Evolutionary conservation across 257 asterid species (phyloP).

Genomic region (Solanum chiquidenum): DNA sequence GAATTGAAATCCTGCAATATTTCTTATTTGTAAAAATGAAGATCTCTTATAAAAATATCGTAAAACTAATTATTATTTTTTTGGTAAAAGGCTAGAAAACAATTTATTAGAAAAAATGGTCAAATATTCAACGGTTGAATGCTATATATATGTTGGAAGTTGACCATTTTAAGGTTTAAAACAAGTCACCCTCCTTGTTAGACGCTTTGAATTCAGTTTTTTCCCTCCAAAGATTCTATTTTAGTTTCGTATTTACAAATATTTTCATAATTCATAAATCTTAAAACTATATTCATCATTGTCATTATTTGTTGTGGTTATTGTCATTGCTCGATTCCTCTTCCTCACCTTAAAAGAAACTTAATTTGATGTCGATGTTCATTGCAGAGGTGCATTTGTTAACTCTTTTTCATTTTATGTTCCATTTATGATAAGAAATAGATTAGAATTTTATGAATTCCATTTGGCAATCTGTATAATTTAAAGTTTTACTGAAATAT

Average conservation of each 20-base stretch:
- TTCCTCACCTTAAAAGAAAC: background rate
- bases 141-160: background rate
- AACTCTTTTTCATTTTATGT: background rate
- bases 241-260: background rate
- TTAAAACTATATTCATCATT: background rate
- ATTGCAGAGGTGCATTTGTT: background rate
- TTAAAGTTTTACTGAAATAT: background rate
- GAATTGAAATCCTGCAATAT: background rate
- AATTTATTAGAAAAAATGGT: background rate
- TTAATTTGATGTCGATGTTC: background rate
- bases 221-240: background rate
- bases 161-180: background rate
- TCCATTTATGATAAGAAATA: background rate
- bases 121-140: background rate
- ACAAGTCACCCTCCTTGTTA: background rate
- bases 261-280: background rate
- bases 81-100: background rate
- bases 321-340: background rate
- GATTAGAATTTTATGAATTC: background rate
- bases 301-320: background rate
- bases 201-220: background rate
- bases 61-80: too few relatives aligned
- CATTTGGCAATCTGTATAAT: background rate
- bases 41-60: too few relatives aligned
- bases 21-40: background rate